Evolutionary conservation across 768 basidiomycete genomes (phyloP).

Genomic region (Botryobasidium botryosum): DNA sequence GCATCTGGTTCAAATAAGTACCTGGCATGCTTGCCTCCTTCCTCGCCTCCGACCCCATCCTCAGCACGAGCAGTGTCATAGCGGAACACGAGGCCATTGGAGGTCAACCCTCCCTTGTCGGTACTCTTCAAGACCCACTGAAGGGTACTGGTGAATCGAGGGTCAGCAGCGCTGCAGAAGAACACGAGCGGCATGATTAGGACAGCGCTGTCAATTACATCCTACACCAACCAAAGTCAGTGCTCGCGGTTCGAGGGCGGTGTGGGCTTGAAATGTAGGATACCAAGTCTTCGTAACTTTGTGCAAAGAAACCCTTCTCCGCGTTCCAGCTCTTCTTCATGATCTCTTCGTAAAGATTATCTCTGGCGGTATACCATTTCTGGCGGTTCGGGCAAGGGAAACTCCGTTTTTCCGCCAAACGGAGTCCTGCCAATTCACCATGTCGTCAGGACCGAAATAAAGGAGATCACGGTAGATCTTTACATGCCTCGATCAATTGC

Average conservation of each 20-base stretch:
- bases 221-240: conserved; percentile 7
- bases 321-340: conserved; percentile 79
- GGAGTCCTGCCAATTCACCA: conserved; percentile 35
- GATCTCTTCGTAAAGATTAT: conserved; percentile 82
- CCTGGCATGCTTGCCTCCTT: conserved; percentile 35
- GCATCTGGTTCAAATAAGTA: not conserved
- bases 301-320: conserved; percentile 45
- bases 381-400: conserved; percentile 17
- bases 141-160: conserved; percentile 68
- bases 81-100: conserved; percentile 36
- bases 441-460: not conserved
- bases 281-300: conserved; percentile 77
- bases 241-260: not conserved
- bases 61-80: conserved; percentile 76
- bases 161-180: conserved; percentile 58
- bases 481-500: conserved; percentile 71
- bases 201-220: conserved; percentile 62
- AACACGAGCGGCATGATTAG: conserved; percentile 88
- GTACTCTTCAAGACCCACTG: conserved; percentile 70
- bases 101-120: conserved; percentile 79
- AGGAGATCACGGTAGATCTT: not conserved
- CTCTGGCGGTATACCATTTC: conserved; percentile 61
- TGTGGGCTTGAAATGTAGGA: too few species aligned
- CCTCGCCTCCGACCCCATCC: conserved; percentile 91
- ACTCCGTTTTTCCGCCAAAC: conserved; percentile 77